Evolutionary conservation across 352 stramenopile species (phyloP), one percentile per base, ranked within the genome.

Genomic region (Phytophthora cactorum): DNA sequence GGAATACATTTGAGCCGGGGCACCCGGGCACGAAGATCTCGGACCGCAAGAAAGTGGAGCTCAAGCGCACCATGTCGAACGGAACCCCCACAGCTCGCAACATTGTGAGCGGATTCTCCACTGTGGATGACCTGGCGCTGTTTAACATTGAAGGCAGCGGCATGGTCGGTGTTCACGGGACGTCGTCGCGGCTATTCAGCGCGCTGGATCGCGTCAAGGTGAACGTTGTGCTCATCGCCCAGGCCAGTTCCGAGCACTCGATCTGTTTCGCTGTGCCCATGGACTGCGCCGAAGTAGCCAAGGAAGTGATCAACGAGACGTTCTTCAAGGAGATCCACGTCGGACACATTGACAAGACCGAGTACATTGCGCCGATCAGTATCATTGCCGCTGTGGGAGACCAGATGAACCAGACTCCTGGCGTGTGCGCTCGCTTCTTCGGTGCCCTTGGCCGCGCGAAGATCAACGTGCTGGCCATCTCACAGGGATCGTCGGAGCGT

Each of bases 341-440:
- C 27, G 86, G 84, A 32, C 72, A 90, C 29, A 91, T 96, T 49
- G 82, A 96, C 49, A 91, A 90, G 58, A 87, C 86, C 25, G 86
- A 91, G 63, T 90, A 94, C 68, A 87, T 93, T 41, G 80, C 84
- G 46, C 92, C 93, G 2, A 93, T 96, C 62, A 97, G 87, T 75
- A 98, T 99, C 71, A 98, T 99, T 72, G 97, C 97, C 25, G 94
- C 94, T 3, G 95, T 99, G 22, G 96, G 96, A 39, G 96, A 99
- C 72, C 96, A 96, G 52, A 99, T 99, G 97, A 93, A 84, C 57
- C 72, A 95, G 56, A 97, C 91, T 4, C 86, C 93, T 5, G 96
- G 96, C 7, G 96, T 98, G 0, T 92, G 92, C 38, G 95, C 89
- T 5, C 89, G 93, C 36, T 99, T 99, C 79, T 98, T 98, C 69